Conservation (phyloP, 305 asterid genomes). For the Fraxinus angustifolia region DNA sequence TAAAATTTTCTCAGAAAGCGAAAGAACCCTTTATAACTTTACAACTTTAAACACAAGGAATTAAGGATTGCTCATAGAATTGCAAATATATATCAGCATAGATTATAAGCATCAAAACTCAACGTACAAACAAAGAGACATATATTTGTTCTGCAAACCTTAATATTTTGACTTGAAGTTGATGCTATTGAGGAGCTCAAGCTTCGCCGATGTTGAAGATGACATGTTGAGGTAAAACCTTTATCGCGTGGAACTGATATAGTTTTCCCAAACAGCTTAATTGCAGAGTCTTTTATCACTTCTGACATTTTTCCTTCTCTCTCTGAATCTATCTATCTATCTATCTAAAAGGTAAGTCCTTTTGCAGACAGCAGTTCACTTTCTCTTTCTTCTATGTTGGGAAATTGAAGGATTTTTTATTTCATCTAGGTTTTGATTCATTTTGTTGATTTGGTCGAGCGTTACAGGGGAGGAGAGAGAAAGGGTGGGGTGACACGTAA, state of each 20-base stretch:
- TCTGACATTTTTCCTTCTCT: constrained; percentile 46
- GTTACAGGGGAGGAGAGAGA: constrained; percentile 32
- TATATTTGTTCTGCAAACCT: constrained; percentile 38
- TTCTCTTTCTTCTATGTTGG: constrained; percentile 14
- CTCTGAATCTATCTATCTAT: neutral
- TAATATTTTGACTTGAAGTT: constrained; percentile 29
- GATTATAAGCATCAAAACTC: neutral
- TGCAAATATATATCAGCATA: neutral
- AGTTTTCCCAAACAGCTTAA: constrained; percentile 78
- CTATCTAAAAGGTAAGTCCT: neutral
- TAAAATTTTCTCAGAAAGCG: neutral
- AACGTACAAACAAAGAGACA: neutral
- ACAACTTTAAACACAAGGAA: constrained; percentile 10
- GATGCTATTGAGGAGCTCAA: constrained; percentile 37
- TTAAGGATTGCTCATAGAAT: constrained; percentile 19
- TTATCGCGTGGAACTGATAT: constrained; percentile 37
- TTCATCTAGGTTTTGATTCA: constrained; percentile 14
- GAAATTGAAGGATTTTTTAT: constrained; percentile 3
- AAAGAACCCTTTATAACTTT: constrained; percentile 14
- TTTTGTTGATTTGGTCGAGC: constrained; percentile 25
- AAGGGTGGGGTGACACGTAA: constrained; percentile 44
- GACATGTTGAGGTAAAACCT: constrained; percentile 14
- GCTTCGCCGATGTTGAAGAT: constrained; percentile 22
- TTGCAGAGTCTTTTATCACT: constrained; percentile 40
- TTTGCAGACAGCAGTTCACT: neutral